Evolutionary conservation across 441 rosid species (phyloP), one percentile per base, ranked within the genome.

Genomic region (Kokia cookei): DNA sequence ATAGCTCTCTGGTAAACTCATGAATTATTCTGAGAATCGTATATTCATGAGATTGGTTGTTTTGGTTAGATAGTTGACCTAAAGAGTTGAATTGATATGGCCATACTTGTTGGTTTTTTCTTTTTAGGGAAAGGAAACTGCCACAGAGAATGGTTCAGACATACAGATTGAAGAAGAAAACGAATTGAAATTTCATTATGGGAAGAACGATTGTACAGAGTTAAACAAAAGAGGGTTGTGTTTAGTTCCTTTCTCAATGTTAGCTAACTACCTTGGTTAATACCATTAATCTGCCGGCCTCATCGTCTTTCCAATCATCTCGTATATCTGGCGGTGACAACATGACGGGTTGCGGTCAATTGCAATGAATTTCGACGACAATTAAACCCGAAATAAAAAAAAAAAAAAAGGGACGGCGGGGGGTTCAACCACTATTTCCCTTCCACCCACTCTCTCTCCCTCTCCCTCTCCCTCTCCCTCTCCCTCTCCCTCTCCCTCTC

Each of bases 171-270:
- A 81, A 43, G 86, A 83, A 79, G 77, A 76, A 47, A 75, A 69
- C 65, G 78, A 82, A 57, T 43, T 60, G 81, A 76, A 73, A 62
- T 78, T 73, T 43, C 76, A 58, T 72, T 81, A 47, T 66, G 57
- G 53, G 53, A 66, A 69, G 64, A 82, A 78, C 19, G 78, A 79
- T 15, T 79, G 75, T 67, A 77, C 86, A 73, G 90, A 85, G 75
- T 76, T 93, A 78, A 86, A 86, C 84, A 84, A 89, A 72, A 87
- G 85, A 80, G 98, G 98, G 13, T 72, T 90, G 72, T 87, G 98
- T 76, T 79, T 90, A 83, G 90, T 90, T 78, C 98, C 94, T 79
- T 70, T 89, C 58, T 91, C 97, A 78, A 81, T 88, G 92, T 85
- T 93, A 74, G 81, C 89, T 78, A 84, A 93, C 64, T 84, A 84